Evolutionary conservation across 805 yeast species (phyloP), one percentile per base, ranked within the genome.

Genomic region (Starmerella sp.): DNA sequence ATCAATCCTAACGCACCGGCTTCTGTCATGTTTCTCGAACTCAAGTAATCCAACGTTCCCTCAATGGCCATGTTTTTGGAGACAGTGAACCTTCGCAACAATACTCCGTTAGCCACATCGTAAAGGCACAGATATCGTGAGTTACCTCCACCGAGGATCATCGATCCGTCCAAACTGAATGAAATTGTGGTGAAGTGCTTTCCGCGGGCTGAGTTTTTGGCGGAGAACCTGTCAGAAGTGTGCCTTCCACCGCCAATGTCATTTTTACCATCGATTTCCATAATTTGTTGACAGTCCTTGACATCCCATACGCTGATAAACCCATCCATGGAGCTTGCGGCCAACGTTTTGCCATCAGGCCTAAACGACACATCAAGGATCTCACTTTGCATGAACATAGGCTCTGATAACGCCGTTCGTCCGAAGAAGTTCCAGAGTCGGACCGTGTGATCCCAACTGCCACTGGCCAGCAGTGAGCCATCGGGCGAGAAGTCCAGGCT

Each of bases 371-470:
- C 73, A 22, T 88, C 77, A 58, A 91, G 75, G 10, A 88, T 96
- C 67, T 93, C 98, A 38, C 90, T 79, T 54, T 77, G 80, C 14
- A 88, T 80, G 63, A 85, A 88, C 62, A 93, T 80, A 8, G 97
- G 97, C 71, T 93, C 98, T 51, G 87, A 93, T 49, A 80, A 82
- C 63, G 85, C 91, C 0, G 87, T 75, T 64, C 98, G 79, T 13
- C 90, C 84, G 69, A 91, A 93, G 48, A 93, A 81, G 65, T 82
- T 84, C 98, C 98, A 93, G 10, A 93, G 75, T 62, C 98, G 76
- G 15, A 90, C 83, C 5, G 97, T 90, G 62, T 85, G 86, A 71
- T 93, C 98, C 98, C 98, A 93, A 28, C 95, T 84, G 1, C 96
- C 95, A 55, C 93, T 82, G 3, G 95, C 97, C 55, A 93, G 75